These are phyloP conservation scores for Backusella macrospora DNA, from an alignment of 192 early-diverging fungal genomes.

Conservation along the genomic window DNA sequence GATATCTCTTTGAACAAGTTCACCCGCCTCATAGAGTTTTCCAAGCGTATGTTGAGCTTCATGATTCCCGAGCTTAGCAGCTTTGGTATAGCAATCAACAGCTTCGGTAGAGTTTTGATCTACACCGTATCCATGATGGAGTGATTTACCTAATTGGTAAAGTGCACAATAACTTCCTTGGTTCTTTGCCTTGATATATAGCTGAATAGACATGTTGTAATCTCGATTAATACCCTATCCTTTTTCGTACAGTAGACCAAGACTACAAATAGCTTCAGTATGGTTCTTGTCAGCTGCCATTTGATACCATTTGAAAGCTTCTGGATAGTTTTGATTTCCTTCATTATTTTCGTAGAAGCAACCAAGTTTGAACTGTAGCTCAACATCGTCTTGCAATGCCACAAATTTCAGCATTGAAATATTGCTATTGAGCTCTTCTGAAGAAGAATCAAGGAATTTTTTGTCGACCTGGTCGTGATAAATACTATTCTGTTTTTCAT, in stretches of 20 bases:
- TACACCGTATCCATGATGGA: background rate
- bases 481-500: fast-evolving
- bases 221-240: background rate
- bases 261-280: background rate
- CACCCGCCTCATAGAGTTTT: background rate
- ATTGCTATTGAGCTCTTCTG: background rate
- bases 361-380: background rate
- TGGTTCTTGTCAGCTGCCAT: background rate
- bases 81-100: background rate
- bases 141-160: background rate
- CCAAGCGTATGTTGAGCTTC: background rate
- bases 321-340: no score
- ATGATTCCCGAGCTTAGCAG: background rate
- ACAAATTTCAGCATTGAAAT: background rate
- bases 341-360: background rate
- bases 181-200: background rate
- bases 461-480: no score
- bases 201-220: background rate
- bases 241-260: background rate
- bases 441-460: background rate
- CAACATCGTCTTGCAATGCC: background rate
- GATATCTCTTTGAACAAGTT: background rate
- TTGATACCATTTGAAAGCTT: no score
- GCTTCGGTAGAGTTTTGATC: background rate
- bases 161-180: background rate